These are phyloP conservation scores for Singerocomus inundabilis DNA, from an alignment of 1,284 basidiomycete genomes.

Conservation along the genomic window DNA sequence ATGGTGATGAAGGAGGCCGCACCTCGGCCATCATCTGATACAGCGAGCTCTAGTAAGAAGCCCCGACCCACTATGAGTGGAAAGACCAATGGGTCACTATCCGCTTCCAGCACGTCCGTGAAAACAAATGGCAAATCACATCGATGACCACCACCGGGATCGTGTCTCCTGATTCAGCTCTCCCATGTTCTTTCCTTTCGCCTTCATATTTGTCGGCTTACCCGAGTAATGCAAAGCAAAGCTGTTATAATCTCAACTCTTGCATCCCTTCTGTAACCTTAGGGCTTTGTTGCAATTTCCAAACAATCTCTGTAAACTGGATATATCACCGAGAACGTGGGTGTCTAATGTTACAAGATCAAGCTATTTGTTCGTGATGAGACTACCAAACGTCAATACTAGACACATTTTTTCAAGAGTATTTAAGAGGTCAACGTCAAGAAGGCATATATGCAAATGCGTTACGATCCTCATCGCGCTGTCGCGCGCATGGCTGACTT, in stretches of 20 bases:
- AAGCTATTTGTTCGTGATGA: slow-evolving; percentile 4
- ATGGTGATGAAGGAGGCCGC: slow-evolving; percentile 83
- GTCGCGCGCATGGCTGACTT: slow-evolving; percentile 33
- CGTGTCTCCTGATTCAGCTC: slow-evolving; percentile 7
- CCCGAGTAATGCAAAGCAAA: slow-evolving; percentile 25
- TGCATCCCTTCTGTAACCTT: slow-evolving; percentile 26
- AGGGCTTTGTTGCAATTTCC: slow-evolving; percentile 16
- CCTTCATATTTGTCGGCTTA: slow-evolving; percentile 24
- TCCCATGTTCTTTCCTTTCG: slow-evolving; percentile 6
- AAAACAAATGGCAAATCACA: slow-evolving; percentile 36
- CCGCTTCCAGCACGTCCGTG: slow-evolving; percentile 32
- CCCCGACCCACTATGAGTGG: slow-evolving; percentile 45
- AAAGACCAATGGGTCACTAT: slow-evolving; percentile 47
- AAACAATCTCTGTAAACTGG: slow-evolving; percentile 17
- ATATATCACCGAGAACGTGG: slow-evolving; percentile 15
- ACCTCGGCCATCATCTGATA: slow-evolving; percentile 44
- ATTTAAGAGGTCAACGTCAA: slow-evolving; percentile 6
- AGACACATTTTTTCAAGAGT: slow-evolving; percentile 12
- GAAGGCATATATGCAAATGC: neutral
- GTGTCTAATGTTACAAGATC: slow-evolving; percentile 30
- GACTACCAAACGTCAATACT: neutral
- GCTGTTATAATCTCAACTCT: slow-evolving; percentile 28
- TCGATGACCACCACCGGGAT: slow-evolving; percentile 23
- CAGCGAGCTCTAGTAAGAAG: slow-evolving; percentile 49
- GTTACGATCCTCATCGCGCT: slow-evolving; percentile 18